Evolutionary conservation across 768 basidiomycete species (phyloP).

Genomic region (Brasilioporus rufonigricans): DNA sequence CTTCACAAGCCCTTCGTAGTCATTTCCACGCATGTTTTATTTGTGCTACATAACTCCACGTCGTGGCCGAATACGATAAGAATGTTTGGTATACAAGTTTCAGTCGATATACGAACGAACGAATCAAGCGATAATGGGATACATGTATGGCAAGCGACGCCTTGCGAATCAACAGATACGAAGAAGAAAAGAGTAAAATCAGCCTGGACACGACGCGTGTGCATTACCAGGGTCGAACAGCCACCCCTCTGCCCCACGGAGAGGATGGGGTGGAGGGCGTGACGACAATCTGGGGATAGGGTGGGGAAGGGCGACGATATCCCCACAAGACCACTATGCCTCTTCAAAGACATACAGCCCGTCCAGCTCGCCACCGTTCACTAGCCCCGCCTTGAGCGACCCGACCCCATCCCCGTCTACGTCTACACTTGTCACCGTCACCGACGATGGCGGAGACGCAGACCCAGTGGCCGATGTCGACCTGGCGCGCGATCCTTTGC

Average conservation of each 20-base stretch:
- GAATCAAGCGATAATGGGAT: background rate
- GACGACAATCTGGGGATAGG: background rate
- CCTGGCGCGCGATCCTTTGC: background rate
- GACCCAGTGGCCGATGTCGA: conserved; percentile 9
- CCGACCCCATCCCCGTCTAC: conserved; percentile 19
- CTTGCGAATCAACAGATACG: conserved; percentile 2
- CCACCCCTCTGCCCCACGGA: conserved; percentile 6
- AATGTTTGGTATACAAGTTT: conserved; percentile 22
- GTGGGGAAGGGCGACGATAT: background rate
- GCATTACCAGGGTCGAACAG: background rate
- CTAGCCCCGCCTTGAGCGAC: conserved; percentile 26
- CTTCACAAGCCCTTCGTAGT: background rate
- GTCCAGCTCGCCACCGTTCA: conserved; percentile 31
- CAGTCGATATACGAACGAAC: conserved; percentile 8
- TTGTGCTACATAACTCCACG: background rate
- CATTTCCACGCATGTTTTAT: background rate
- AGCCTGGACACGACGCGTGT: conserved; percentile 2
- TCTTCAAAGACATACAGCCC: conserved; percentile 33
- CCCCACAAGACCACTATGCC: background rate
- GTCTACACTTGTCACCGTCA: conserved; percentile 18
- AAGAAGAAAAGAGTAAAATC: background rate
- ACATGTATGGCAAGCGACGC: conserved; percentile 6
- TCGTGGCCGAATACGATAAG: background rate
- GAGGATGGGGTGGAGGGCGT: conserved; percentile 2
- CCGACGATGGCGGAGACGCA: conserved; percentile 22